A percentile compares a stretch with the other conserved stretches of the same genome.
Conservation (phyloP, 768 basidiomycete genomes). For the Termitomyces sp. region DNA sequence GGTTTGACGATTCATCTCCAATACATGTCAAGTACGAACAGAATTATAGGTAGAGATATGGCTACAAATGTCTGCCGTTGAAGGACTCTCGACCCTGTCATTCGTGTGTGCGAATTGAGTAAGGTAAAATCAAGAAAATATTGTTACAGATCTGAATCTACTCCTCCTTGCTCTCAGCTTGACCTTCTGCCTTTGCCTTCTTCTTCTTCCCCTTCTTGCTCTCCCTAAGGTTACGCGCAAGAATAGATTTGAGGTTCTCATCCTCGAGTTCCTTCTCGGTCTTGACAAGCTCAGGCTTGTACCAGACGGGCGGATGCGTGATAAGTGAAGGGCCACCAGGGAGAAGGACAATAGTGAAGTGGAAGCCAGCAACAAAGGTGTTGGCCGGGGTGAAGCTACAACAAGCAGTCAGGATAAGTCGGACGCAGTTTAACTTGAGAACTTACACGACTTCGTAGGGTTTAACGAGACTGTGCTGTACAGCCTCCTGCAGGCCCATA, state of each 20-base stretch:
- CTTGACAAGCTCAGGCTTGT: conserved; percentile 87
- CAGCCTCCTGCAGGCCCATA: conserved; percentile 94
- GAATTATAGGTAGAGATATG: neutral
- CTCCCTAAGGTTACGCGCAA: conserved; percentile 79
- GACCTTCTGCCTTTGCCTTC: conserved; percentile 52
- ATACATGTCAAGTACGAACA: neutral
- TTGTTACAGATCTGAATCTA: conserved; percentile 1
- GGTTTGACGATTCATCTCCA: neutral
- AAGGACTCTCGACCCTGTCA: neutral
- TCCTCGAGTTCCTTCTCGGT: conserved; percentile 87
- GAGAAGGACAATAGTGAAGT: conserved; percentile 93
- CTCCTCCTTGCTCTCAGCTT: conserved; percentile 28
- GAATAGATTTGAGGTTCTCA: conserved; percentile 73
- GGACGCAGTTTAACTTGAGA: neutral
- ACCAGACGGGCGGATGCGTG: conserved; percentile 88
- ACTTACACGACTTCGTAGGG: conserved; percentile 91
- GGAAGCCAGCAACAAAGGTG: conserved; percentile 91
- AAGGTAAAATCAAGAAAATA: neutral
- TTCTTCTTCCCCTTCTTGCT: conserved; percentile 93
- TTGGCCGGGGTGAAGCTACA: conserved; percentile 74
- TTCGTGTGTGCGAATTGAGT: neutral
- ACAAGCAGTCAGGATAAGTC: neutral
- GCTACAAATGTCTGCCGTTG: neutral
- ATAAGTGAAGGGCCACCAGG: conserved; percentile 85
- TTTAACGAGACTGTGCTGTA: conserved; percentile 89